Evolutionary conservation across 2,329 filamentous ascomycete species (phyloP).

Genomic region (Leptosphaerulina australis): DNA sequence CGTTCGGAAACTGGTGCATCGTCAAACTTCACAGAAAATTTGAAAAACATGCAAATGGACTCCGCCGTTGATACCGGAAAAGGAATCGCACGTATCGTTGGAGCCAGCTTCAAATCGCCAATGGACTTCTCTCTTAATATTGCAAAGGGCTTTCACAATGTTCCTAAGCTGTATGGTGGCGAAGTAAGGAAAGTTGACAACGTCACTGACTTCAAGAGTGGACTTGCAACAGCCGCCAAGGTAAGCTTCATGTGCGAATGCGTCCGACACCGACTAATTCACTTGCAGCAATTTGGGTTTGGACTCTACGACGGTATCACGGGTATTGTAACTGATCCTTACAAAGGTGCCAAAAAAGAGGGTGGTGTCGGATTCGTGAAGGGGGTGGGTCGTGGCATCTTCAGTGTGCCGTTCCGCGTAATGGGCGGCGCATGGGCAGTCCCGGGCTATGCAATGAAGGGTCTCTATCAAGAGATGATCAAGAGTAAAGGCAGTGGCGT

Average conservation of each 20-base stretch:
- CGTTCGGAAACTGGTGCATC: constrained; percentile 26
- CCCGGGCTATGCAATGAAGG: constrained; percentile 82
- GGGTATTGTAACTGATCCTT: constrained; percentile 78
- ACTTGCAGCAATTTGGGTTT: constrained; percentile 68
- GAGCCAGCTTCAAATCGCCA: constrained; percentile 76
- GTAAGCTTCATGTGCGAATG: constrained; percentile 38
- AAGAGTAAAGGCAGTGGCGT: constrained; percentile 73
- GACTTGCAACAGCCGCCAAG: constrained; percentile 77
- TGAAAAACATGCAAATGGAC: constrained; percentile 50
- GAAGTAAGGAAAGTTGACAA: constrained; percentile 78
- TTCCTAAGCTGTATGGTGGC: constrained; percentile 83
- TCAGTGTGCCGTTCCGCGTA: constrained; percentile 82
- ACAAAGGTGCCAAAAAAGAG: constrained; percentile 70
- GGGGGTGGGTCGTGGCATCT: constrained; percentile 82
- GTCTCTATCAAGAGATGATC: constrained; percentile 76
- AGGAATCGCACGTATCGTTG: constrained; percentile 73
- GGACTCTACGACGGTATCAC: constrained; percentile 83
- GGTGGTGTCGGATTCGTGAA: constrained; percentile 73
- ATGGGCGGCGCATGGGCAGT: constrained; percentile 68
- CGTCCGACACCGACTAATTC: constrained; percentile 10
- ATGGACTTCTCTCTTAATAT: constrained; percentile 84
- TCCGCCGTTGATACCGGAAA: constrained; percentile 69
- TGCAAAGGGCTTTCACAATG: constrained; percentile 86
- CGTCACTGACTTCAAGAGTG: constrained; percentile 77
- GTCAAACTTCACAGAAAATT: constrained; percentile 27